Evolutionary conservation across 495 filamentous ascomycete species (phyloP).

Genomic region (Amorphotheca resinae): DNA sequence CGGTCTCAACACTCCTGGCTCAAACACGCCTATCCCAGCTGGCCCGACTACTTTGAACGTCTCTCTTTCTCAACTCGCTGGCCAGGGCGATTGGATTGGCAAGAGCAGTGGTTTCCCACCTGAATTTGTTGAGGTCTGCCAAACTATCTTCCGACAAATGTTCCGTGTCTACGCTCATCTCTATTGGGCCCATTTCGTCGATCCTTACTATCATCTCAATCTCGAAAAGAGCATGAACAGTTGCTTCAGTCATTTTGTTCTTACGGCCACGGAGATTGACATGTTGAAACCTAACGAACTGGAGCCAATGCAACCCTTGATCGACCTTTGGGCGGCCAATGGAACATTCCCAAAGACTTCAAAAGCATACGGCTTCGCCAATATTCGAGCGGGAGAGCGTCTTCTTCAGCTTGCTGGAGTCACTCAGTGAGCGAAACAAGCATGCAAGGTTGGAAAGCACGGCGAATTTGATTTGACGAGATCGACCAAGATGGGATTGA

Average conservation of each 20-base stretch:
- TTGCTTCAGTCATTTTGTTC: slow-evolving; percentile 87
- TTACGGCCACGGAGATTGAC: slow-evolving; percentile 72
- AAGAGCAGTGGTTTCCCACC: slow-evolving; percentile 81
- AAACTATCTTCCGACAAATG: slow-evolving; percentile 92
- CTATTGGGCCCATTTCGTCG: slow-evolving; percentile 72
- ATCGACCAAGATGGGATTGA: background rate
- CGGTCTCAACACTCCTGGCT: slow-evolving; percentile 43
- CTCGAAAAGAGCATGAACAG: slow-evolving; percentile 83
- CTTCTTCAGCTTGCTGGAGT: slow-evolving; percentile 14
- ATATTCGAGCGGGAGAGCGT: slow-evolving; percentile 24
- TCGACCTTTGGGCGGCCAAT: slow-evolving; percentile 78
- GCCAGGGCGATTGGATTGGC: slow-evolving; percentile 63
- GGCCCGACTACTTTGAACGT: slow-evolving; percentile 35
- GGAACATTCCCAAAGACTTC: slow-evolving; percentile 67
- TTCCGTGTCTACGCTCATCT: slow-evolving; percentile 91
- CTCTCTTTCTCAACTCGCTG: slow-evolving; percentile 34
- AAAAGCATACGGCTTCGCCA: slow-evolving; percentile 44
- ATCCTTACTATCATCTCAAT: slow-evolving; percentile 74
- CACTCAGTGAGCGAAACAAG: background rate
- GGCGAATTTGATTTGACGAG: slow-evolving; percentile 4
- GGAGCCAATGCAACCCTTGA: slow-evolving; percentile 86
- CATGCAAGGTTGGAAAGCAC: slow-evolving; percentile 2
- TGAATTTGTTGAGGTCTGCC: slow-evolving; percentile 72
- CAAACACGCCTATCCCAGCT: slow-evolving; percentile 35
- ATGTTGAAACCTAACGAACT: slow-evolving; percentile 73